Conservation (phyloP, 331 rosid species). For the Cydonia oblonga region DNA sequence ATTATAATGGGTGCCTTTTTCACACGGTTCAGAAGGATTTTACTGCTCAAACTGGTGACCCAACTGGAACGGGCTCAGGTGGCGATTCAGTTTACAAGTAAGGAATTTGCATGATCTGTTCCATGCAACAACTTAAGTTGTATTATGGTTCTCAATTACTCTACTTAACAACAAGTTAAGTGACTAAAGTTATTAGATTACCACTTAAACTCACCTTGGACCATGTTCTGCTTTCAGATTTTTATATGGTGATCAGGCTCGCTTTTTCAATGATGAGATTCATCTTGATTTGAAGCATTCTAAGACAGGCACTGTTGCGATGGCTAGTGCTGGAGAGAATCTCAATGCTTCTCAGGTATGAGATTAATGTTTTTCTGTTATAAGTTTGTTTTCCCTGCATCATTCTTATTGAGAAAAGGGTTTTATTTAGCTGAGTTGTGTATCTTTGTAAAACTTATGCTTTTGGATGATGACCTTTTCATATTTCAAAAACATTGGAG, state of each 20-base stretch:
- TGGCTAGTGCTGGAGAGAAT: slow-evolving; percentile 98
- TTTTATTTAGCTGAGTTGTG: neutral
- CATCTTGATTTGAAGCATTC: slow-evolving; percentile 85
- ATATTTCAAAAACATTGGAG: neutral
- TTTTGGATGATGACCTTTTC: neutral
- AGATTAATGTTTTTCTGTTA: neutral
- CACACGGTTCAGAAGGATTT: slow-evolving; percentile 86
- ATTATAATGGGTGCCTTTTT: slow-evolving; percentile 76
- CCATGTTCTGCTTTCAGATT: slow-evolving; percentile 33
- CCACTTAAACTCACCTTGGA: neutral
- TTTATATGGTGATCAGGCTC: slow-evolving; percentile 89
- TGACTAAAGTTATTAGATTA: neutral
- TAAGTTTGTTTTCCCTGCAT: neutral
- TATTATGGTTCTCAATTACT: neutral
- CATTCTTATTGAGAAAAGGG: neutral
- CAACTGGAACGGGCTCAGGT: slow-evolving; percentile 76
- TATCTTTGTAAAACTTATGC: neutral
- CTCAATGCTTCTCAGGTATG: slow-evolving; percentile 95
- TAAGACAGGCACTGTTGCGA: slow-evolving; percentile 77
- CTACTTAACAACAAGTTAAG: neutral
- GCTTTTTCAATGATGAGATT: slow-evolving; percentile 79
- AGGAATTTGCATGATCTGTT: neutral
- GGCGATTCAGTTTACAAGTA: slow-evolving; percentile 84
- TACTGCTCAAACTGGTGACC: slow-evolving; percentile 89
- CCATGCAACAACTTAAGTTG: neutral